Conservation (phyloP, 2,329 filamentous ascomycete genomes). For the Fusarium tanahbumbuense region DNA sequence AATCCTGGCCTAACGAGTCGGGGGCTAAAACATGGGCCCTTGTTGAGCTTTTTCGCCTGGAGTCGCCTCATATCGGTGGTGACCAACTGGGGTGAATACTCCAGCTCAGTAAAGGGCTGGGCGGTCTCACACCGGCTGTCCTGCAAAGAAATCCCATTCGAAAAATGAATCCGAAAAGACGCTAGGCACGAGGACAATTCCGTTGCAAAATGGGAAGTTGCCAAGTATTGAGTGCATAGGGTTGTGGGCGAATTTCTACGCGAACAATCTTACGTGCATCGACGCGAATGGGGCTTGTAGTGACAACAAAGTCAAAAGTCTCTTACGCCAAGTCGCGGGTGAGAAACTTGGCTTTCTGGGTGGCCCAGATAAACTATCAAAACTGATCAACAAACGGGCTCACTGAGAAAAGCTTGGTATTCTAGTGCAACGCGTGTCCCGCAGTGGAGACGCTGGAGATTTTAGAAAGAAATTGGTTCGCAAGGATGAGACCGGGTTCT, state of each 20-base stretch:
- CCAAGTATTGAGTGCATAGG: conserved; percentile 11
- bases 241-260: neutral
- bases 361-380: conserved; percentile 11
- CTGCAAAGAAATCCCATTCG: conserved; percentile 9
- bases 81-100: conserved; percentile 5
- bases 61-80: conserved; percentile 13
- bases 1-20: conserved; percentile 23
- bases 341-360: conserved; percentile 12
- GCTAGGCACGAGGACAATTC: neutral
- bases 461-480: conserved; percentile 30
- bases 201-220: conserved; percentile 2
- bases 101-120: neutral
- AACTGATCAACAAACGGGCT: conserved; percentile 34
- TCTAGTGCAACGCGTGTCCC: conserved; percentile 37
- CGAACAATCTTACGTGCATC: conserved; percentile 32
- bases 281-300: conserved; percentile 14
- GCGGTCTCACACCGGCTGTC: neutral
- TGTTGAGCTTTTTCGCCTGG: conserved; percentile 9
- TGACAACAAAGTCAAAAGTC: conserved; percentile 1
- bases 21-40: conserved; percentile 17
- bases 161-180: conserved; percentile 4
- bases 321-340: conserved; percentile 2
- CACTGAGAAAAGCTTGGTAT: conserved; percentile 42
- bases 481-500: conserved; percentile 15
- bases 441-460: conserved; percentile 40